These are phyloP conservation scores for Amanita inopinata DNA, from an alignment of 768 basidiomycete genomes.

Conservation along the genomic window DNA sequence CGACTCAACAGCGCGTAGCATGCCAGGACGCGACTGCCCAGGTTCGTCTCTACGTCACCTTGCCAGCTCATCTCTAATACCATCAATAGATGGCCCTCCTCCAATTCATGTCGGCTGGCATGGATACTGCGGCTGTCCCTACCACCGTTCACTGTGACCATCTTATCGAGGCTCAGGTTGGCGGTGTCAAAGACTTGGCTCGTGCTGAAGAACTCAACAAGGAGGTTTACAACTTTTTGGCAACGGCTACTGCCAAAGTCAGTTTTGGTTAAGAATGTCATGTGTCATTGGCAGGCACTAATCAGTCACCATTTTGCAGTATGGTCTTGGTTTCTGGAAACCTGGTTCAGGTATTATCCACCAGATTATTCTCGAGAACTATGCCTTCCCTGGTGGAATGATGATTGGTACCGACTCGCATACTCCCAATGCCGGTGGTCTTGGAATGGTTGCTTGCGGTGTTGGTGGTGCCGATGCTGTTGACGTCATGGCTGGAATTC, in stretches of 20 bases:
- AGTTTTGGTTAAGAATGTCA: slow-evolving; percentile 13
- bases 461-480: slow-evolving; percentile 99
- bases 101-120: slow-evolving; percentile 99
- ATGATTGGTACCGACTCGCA: slow-evolving; percentile 99
- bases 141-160: slow-evolving; percentile 99
- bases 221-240: slow-evolving; percentile 99
- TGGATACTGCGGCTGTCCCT: slow-evolving; percentile 95
- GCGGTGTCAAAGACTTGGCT: slow-evolving; percentile 87
- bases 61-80: slow-evolving; percentile 15
- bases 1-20: slow-evolving; percentile 78
- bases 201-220: slow-evolving; percentile 91
- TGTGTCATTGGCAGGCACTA: neutral
- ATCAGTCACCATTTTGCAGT: slow-evolving; percentile 36
- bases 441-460: slow-evolving; percentile 99
- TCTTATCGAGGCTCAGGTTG: slow-evolving; percentile 94
- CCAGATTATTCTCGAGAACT: slow-evolving; percentile 99
- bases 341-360: slow-evolving; percentile 99
- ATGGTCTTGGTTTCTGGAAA: slow-evolving; percentile 99
- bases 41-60: slow-evolving; percentile 29
- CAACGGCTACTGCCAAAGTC: slow-evolving; percentile 90
- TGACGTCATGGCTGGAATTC: slow-evolving; percentile 95
- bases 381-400: slow-evolving; percentile 97
- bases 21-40: slow-evolving; percentile 90
- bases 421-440: slow-evolving; percentile 98
- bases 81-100: slow-evolving; percentile 85